Base-by-base conservation (phyloP, 2,329 filamentous ascomycete species). In the Fusarium sp. region DNA sequence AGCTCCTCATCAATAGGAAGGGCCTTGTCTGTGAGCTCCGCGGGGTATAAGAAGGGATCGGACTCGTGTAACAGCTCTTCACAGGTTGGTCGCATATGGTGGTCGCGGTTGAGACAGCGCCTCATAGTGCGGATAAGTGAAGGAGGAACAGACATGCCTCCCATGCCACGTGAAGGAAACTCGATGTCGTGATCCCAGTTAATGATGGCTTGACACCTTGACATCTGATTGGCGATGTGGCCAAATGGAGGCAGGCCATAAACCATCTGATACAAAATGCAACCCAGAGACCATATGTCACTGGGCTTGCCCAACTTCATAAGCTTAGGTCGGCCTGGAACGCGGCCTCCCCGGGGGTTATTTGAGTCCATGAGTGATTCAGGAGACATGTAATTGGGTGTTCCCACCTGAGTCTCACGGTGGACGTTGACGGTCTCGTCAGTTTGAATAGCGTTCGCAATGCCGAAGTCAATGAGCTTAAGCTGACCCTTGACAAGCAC, bases 341-440 rank as follows among this genome's bases (percentile, higher is more conserved):
- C 68, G 12, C 83, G 71, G 61, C 83, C 75, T 64, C 85, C 89
- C 60, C 84, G 82, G 20, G 85, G 80, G 58, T 90, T 91, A 73
- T 97, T 97, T 30, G 91, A 92, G 81, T 98, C 96, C 79, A 97
- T 90, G 52, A 99, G 87, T 5, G 93, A 94, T 82, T 99, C 96
- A 0, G 96, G 96, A 2, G 94, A 97, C 96, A 99, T 99, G 85
- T 98, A 99, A 81, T 97, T 99, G 6, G 96, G 95, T 1, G 96
- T 99, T 61, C 97, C 96, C 69, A 98, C 91, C 82, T 98, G 94
- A 14, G 92, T 93, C 79, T 99, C 96, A 63, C 96, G 93, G 81
- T 99, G 96, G 14, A 99, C 95, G 75, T 99, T 99, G 81, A 98
- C 92, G 0, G 96, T 99, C 81, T 98, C 90, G 79, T 98, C 96